Base-by-base conservation (phyloP, 805 yeast species). In the Tanozyma kutaoensis region DNA sequence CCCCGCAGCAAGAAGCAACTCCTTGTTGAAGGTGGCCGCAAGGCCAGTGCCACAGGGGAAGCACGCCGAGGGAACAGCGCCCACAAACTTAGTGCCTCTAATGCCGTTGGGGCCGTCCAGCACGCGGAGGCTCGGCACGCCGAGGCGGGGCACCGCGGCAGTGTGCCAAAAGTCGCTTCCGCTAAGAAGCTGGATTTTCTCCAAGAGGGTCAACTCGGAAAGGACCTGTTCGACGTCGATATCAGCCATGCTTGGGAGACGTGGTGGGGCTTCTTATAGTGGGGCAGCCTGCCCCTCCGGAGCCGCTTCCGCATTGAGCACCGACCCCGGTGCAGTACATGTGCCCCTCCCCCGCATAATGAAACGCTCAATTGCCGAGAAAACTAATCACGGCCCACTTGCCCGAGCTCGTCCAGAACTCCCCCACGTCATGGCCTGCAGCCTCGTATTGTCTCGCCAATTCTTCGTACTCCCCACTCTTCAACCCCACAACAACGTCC, bases 401-500 rank as follows among this genome's bases (percentile, higher is more conserved):
- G 32, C 98, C 98, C 33, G 81, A 69, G 38, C 82, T 65, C 25
- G 76, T 66, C 98, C 98, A 91, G 36, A 76, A 69, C 24, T 72
- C 71, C 15, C 80, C 82, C 27, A 60, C 50, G 32, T 76, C 75
- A 34, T 77, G 71, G 0, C 80, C 75, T 44, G 21, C 52, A 12
- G 45, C 48, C 42, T 59, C 68, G 79, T 81, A 86, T 23, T 55
- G 52, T 31, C 64, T 51, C 24, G 69, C 62, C 36, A 88, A 62
- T 43, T 72, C 62, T 40, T 76, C 85, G 38, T 79, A 80, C 23
- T 69, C 55, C 3, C 95, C 95, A 22, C 60, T 64, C 4, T 66
- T 62, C 36, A 91, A 66, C 2, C 93, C 97, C 22, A 81, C 95
- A 28, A 79, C 75, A 5, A 86, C 97, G 48, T 91, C 98, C 1